Conservation (phyloP, 148 eudicot species). For the Cornus suecica region DNA sequence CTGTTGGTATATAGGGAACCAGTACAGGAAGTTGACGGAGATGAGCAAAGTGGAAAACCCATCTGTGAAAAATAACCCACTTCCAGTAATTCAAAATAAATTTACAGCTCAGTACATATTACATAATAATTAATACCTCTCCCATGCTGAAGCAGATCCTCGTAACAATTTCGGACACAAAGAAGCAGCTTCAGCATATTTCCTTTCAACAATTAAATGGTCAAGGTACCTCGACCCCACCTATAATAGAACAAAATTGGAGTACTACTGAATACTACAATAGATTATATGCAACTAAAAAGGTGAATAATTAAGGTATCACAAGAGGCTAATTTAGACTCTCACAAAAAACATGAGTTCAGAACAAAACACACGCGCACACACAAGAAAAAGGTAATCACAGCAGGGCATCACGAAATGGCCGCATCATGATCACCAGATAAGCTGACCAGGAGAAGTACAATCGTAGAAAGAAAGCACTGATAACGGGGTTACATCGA, state of each 20-base stretch:
- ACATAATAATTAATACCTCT: conserved; percentile 47
- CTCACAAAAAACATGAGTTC: too few relatives aligned
- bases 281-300: neutral
- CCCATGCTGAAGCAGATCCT: conserved; percentile 97
- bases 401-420: neutral
- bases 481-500: too few relatives aligned
- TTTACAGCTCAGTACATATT: neutral
- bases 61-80: conserved; percentile 48
- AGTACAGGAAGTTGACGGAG: conserved; percentile 91
- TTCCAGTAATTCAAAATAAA: conserved; percentile 18
- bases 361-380: too few relatives aligned
- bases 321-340: neutral
- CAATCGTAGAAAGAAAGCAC: too few relatives aligned
- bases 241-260: conserved; percentile 28
- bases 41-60: conserved; percentile 96
- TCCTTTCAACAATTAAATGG: conserved; percentile 85
- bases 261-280: neutral
- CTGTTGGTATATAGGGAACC: conserved; percentile 83
- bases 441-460: neutral
- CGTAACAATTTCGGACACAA: conserved; percentile 90
- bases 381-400: too few relatives aligned
- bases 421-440: neutral
- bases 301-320: neutral
- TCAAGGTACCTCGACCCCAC: conserved; percentile 93
- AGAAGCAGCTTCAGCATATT: conserved; percentile 90